Evolutionary conservation across 768 basidiomycete genomes (phyloP).

Genomic region (Auricularia sp.): DNA sequence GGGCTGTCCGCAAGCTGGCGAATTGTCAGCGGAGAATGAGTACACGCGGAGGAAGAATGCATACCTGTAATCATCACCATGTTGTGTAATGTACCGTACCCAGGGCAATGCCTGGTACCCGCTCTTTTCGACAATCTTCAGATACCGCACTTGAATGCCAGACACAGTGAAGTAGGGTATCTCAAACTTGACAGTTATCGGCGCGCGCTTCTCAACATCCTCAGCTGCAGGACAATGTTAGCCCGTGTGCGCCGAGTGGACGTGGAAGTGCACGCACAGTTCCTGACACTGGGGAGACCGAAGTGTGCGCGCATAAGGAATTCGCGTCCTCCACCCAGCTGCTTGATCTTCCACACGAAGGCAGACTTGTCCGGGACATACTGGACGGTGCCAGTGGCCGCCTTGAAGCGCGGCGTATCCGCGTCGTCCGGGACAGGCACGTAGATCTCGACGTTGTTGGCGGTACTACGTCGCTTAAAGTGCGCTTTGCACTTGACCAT

Average conservation of each 20-base stretch:
- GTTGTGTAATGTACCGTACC: constrained; percentile 91
- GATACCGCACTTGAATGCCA: constrained; percentile 93
- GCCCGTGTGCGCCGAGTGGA: neutral
- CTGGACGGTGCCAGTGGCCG: constrained; percentile 89
- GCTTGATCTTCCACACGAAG: constrained; percentile 99
- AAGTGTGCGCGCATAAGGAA: constrained; percentile 99
- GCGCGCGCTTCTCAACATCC: constrained; percentile 82
- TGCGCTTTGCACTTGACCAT: constrained; percentile 95
- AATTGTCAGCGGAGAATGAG: neutral
- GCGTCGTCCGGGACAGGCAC: constrained; percentile 99
- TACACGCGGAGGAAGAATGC: constrained; percentile 9
- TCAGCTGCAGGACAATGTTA: constrained; percentile 32
- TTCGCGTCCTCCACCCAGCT: constrained; percentile 89
- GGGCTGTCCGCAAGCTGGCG: constrained; percentile 56
- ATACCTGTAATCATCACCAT: constrained; percentile 85
- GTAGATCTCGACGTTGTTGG: constrained; percentile 97
- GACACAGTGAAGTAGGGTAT: constrained; percentile 98
- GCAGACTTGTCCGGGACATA: constrained; percentile 97
- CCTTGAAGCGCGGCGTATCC: constrained; percentile 93
- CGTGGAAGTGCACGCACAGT: constrained; percentile 46
- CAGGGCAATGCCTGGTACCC: constrained; percentile 94
- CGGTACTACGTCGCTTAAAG: constrained; percentile 92
- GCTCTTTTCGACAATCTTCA: constrained; percentile 98
- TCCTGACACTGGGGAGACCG: constrained; percentile 86
- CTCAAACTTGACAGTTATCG: constrained; percentile 95